Percentiles rank a stretch among this genome's conserved stretches.
Conservation (phyloP, 2,329 filamentous ascomycete species). For the Diaporthe citriasiana region DNA sequence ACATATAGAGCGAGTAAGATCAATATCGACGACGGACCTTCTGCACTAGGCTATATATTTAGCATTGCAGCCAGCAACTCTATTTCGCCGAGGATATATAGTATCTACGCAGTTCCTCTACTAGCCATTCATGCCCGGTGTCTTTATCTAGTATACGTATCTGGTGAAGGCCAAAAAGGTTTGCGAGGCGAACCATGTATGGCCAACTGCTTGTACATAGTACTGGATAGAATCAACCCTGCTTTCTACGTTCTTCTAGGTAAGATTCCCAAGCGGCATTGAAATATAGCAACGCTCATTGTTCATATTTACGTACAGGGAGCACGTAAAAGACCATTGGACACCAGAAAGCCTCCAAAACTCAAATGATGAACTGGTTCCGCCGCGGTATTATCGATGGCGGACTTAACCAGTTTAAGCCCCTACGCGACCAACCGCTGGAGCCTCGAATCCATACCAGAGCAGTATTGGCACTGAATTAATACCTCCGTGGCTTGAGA, state of each 20-base stretch:
- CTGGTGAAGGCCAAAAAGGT: not conserved
- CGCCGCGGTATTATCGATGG: not conserved
- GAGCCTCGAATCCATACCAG: not conserved
- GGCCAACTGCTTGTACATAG: not conserved
- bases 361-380: not conserved
- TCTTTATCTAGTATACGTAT: not conserved
- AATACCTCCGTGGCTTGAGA: not conserved
- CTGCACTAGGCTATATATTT: not conserved
- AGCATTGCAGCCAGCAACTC: constrained; percentile 1
- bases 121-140: not conserved
- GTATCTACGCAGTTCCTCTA: not conserved
- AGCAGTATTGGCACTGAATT: not conserved
- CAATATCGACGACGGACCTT: not conserved
- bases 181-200: not conserved
- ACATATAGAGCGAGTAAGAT: not conserved
- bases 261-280: not conserved
- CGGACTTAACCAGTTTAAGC: not conserved
- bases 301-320: not conserved
- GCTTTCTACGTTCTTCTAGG: not conserved
- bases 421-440: not conserved
- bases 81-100: not conserved
- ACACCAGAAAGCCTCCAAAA: not conserved
- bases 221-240: not conserved
- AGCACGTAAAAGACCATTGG: not conserved
- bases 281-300: not conserved